Conservation (phyloP, 495 filamentous ascomycete genomes). For the Penicillium malachiteum region DNA sequence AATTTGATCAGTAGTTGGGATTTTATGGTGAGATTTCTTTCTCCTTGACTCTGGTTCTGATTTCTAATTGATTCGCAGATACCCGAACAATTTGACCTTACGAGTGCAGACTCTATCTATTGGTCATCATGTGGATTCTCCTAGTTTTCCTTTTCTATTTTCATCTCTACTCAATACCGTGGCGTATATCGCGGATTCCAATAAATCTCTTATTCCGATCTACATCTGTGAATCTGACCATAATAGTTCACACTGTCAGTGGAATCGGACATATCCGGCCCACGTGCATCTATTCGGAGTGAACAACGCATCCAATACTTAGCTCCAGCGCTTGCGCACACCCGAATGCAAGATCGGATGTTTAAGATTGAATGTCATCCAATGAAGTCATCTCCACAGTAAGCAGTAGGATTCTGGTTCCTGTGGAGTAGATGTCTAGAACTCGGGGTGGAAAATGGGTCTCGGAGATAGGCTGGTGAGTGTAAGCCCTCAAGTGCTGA, state of each 20-base stretch:
- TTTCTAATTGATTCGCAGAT: not conserved
- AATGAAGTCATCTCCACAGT: too few species aligned
- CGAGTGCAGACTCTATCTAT: not conserved
- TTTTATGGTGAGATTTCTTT: slow-evolving; percentile 20
- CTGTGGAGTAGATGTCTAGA: too few species aligned
- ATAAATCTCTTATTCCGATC: not conserved
- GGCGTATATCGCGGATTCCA: not conserved
- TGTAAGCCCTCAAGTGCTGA: too few species aligned
- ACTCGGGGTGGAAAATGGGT: too few species aligned
- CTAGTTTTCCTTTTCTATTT: too few species aligned
- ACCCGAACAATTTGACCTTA: not conserved
- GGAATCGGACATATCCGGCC: not conserved
- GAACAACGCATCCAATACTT: too few species aligned
- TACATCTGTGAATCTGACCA: not conserved
- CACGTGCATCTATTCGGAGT: not conserved
- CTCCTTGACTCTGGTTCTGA: not conserved
- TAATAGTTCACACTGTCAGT: too few species aligned
- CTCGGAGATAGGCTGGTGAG: too few species aligned
- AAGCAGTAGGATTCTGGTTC: too few species aligned
- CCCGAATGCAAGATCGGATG: too few species aligned
- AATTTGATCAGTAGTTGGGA: slow-evolving; percentile 23
- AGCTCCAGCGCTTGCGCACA: too few species aligned
- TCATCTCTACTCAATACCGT: not conserved
- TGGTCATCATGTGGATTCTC: not conserved
- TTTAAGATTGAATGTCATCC: too few species aligned